Evolutionary conservation across 768 basidiomycete genomes (phyloP).

Genomic region (Lanmaoa rubissima): DNA sequence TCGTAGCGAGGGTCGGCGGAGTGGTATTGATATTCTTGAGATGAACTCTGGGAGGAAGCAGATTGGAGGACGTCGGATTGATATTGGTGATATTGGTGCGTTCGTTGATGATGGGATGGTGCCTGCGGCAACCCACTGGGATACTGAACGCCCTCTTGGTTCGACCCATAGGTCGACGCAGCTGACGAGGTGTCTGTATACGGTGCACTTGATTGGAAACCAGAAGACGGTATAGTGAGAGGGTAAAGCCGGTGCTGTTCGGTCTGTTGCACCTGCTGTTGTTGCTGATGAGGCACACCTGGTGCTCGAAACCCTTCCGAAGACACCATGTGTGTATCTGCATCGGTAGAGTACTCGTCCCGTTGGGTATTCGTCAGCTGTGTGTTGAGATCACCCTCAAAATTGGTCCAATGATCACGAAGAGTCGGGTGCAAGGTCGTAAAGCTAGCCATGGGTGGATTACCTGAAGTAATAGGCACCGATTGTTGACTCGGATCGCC

Average conservation of each 20-base stretch:
- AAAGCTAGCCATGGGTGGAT: constrained; percentile 29
- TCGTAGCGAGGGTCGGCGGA: constrained; percentile 15
- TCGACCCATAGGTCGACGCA: constrained; percentile 5
- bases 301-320: constrained; percentile 4
- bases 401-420: constrained; percentile 53
- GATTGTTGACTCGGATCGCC: constrained; percentile 31
- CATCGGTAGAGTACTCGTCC: constrained; percentile 26
- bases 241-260: constrained; percentile 25
- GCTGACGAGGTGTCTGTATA: constrained; percentile 4
- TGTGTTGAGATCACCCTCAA: constrained; percentile 51
- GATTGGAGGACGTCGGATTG: constrained; percentile 11
- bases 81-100: constrained; percentile 13
- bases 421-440: constrained; percentile 54
- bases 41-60: constrained; percentile 21
- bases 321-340: constrained; percentile 15
- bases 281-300: not conserved
- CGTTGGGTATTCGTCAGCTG: constrained; percentile 43
- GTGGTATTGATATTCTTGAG: constrained; percentile 12
- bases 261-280: constrained; percentile 14
- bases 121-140: constrained; percentile 5
- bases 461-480: constrained; percentile 31
- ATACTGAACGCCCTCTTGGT: constrained; percentile 2
- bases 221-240: constrained; percentile 23
- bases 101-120: not conserved
- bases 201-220: constrained; percentile 4